Conservation (phyloP, 345 rosid species). For the Psidium friedrichsthalianum region DNA sequence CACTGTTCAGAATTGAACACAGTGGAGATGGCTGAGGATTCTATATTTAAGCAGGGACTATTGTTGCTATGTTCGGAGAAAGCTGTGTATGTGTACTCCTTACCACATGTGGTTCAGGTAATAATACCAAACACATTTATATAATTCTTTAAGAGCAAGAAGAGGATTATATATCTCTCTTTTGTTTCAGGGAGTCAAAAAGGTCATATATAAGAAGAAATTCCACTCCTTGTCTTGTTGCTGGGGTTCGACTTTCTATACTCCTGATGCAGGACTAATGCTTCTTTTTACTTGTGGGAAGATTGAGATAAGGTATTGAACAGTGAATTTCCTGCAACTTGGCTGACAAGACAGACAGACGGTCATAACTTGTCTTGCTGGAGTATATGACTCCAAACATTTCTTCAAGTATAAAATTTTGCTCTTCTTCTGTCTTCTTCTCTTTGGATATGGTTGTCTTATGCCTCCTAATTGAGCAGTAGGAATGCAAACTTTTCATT, state of each 20-base stretch:
- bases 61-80: slow-evolving; percentile 75
- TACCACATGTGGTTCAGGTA: slow-evolving; percentile 64
- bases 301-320: slow-evolving; percentile 66
- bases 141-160: neutral
- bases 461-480: neutral
- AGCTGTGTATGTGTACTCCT: slow-evolving; percentile 68
- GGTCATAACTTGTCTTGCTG: neutral
- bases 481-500: neutral
- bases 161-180: neutral
- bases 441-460: neutral
- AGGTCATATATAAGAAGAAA: slow-evolving; percentile 75
- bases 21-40: slow-evolving; percentile 19
- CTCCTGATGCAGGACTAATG: slow-evolving; percentile 59
- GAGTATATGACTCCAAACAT: neutral
- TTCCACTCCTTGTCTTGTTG: slow-evolving; percentile 54
- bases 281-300: slow-evolving; percentile 59
- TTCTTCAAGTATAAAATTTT: neutral
- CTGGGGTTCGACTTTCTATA: slow-evolving; percentile 68
- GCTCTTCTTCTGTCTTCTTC: neutral
- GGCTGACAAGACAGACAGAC: neutral
- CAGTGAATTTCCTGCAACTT: neutral
- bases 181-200: slow-evolving; percentile 58
- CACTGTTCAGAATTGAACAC: neutral
- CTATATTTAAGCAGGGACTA: slow-evolving; percentile 32
- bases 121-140: neutral